Conservation (phyloP, 192 early-diverging fungal genomes). For the Backusella sp. region DNA sequence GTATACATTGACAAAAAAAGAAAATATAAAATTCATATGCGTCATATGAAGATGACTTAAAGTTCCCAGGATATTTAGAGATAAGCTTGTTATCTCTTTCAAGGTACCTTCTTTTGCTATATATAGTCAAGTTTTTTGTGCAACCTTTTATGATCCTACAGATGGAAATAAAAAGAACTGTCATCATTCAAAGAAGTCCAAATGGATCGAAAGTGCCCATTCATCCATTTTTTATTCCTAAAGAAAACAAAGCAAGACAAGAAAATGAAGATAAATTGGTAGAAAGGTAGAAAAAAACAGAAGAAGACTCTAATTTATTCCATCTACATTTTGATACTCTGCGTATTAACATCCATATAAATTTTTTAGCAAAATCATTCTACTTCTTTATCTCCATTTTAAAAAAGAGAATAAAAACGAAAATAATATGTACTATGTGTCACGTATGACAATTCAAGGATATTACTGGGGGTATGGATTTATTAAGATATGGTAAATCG, state of each 20-base stretch:
- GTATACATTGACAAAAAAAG: not conserved
- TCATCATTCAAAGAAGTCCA: not conserved
- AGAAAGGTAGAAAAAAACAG: no score
- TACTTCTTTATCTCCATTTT: no score
- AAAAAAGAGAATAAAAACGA: not conserved
- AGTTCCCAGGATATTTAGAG: slow-evolving; percentile 4
- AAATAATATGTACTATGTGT: not conserved
- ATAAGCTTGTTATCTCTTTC: slow-evolving; percentile 2
- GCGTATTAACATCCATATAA: no score
- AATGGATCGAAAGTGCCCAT: not conserved
- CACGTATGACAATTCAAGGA: not conserved
- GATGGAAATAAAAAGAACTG: not conserved
- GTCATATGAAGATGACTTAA: not conserved
- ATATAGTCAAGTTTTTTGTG: not conserved
- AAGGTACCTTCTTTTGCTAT: not conserved
- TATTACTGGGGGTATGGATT: not conserved
- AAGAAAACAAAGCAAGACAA: no score
- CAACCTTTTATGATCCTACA: not conserved
- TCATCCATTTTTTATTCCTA: no score
- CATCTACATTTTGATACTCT: no score
- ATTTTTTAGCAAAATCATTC: no score
- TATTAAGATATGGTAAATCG: not conserved
- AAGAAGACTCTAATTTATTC: no score
- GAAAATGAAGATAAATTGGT: no score
- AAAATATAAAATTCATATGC: not conserved